Conservation (phyloP, 2,329 filamentous ascomycete species). For the Bipolaris bicolor region DNA sequence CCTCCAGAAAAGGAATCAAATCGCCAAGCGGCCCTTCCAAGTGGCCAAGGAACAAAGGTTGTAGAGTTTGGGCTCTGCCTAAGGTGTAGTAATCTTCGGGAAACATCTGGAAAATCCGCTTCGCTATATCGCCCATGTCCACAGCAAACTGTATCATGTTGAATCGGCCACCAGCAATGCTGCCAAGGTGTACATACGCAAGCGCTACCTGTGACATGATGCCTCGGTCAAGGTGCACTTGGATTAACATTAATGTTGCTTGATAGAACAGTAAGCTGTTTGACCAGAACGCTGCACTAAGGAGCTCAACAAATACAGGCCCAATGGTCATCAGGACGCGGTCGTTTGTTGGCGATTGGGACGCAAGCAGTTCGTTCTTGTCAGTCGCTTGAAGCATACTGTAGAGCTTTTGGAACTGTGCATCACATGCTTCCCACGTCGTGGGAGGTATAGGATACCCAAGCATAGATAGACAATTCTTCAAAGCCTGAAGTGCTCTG, state of each 20-base stretch:
- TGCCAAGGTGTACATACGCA: slow-evolving; percentile 70
- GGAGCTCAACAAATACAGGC: slow-evolving; percentile 72
- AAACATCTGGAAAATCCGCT: slow-evolving; percentile 68
- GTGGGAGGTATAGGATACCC: slow-evolving; percentile 69
- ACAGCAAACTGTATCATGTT: slow-evolving; percentile 72
- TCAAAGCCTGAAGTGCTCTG: slow-evolving; percentile 71
- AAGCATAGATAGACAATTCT: slow-evolving; percentile 68
- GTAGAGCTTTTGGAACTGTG: slow-evolving; percentile 65
- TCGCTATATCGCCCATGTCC: slow-evolving; percentile 67
- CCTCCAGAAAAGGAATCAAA: slow-evolving; percentile 66
- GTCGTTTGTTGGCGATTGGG: slow-evolving; percentile 53
- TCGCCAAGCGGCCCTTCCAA: slow-evolving; percentile 67
- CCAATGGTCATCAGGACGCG: slow-evolving; percentile 67
- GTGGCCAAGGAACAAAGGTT: slow-evolving; percentile 73
- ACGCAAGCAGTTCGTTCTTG: slow-evolving; percentile 56
- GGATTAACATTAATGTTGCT: slow-evolving; percentile 69
- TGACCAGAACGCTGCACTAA: slow-evolving; percentile 75
- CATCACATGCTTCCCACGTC: slow-evolving; percentile 78
- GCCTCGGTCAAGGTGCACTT: slow-evolving; percentile 68
- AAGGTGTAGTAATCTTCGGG: slow-evolving; percentile 63
- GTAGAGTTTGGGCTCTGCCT: slow-evolving; percentile 72
- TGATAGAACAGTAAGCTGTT: slow-evolving; percentile 76
- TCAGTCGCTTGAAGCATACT: slow-evolving; percentile 51
- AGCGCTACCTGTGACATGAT: slow-evolving; percentile 72
- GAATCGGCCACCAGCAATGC: slow-evolving; percentile 72